These are phyloP conservation scores for Alternaria consortialis DNA, from an alignment of 2,329 filamentous ascomycete genomes.

Conservation along the genomic window DNA sequence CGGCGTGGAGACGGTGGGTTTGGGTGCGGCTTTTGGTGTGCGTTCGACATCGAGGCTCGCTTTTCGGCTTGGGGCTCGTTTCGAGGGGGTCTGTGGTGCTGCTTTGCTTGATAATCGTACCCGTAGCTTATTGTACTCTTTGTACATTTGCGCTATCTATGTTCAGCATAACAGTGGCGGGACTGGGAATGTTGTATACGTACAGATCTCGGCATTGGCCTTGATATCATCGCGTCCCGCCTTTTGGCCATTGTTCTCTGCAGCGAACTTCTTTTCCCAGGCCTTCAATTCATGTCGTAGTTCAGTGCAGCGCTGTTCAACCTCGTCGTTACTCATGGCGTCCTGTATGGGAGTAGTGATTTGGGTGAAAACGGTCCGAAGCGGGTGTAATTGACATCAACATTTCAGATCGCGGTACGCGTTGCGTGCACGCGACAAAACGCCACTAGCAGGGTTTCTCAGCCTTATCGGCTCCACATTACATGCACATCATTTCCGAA, in stretches of 20 bases:
- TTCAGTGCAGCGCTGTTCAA: slow-evolving; percentile 80
- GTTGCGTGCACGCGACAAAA: slow-evolving; percentile 36
- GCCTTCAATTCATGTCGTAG: slow-evolving; percentile 75
- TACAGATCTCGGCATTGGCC: slow-evolving; percentile 74
- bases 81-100: slow-evolving; percentile 46
- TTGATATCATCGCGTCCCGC: slow-evolving; percentile 80
- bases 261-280: slow-evolving; percentile 76
- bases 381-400: slow-evolving; percentile 27
- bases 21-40: slow-evolving; percentile 39
- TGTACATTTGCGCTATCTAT: slow-evolving; percentile 73
- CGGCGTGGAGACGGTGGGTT: slow-evolving; percentile 34
- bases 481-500: slow-evolving; percentile 11
- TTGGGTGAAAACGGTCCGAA: slow-evolving; percentile 15
- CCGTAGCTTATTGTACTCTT: slow-evolving; percentile 74
- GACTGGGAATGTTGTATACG: slow-evolving; percentile 24
- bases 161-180: slow-evolving; percentile 19
- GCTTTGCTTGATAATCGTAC: slow-evolving; percentile 38
- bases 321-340: slow-evolving; percentile 40
- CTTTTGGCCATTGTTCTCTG: slow-evolving; percentile 71
- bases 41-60: slow-evolving; percentile 29
- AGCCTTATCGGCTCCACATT: slow-evolving; percentile 32
- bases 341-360: slow-evolving; percentile 17
- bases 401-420: slow-evolving; percentile 42
- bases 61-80: slow-evolving; percentile 36
- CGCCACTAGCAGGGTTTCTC: slow-evolving; percentile 27